phyloP scores from a whole-genome alignment of 176 grass and related monocot species.

The Carex pumila region DNA sequence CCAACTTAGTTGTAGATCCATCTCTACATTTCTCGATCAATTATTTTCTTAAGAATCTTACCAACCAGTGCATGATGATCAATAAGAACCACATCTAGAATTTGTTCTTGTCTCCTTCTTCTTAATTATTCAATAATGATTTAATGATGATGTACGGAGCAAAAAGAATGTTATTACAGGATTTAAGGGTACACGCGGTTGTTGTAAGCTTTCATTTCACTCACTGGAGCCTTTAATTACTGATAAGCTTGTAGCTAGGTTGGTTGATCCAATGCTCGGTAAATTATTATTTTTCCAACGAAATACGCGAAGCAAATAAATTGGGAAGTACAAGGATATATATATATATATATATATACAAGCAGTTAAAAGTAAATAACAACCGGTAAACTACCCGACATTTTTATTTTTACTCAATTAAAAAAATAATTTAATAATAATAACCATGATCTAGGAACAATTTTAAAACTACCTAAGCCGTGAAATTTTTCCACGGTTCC shows the following conservation, averaged over 20 bases:
- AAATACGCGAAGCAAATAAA: neutral
- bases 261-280: neutral
- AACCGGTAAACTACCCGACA: neutral
- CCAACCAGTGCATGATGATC: neutral
- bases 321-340: neutral
- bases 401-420: no score
- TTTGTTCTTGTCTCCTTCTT: neutral
- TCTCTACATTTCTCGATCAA: neutral
- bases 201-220: neutral
- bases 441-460: no score
- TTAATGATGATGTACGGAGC: constrained; percentile 5
- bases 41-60: neutral
- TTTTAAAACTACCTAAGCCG: no score
- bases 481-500: no score
- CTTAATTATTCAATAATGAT: neutral
- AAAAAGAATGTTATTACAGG: neutral
- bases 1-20: no score
- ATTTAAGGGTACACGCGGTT: neutral
- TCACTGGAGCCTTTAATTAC: neutral
- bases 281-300: neutral
- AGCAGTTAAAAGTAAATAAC: neutral
- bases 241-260: neutral
- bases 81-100: neutral
- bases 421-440: no score
- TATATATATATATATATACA: neutral